A percentile compares a stretch with the other conserved stretches of the same genome.
phyloP scores from a whole-genome alignment of 768 basidiomycete species.

The Tubosaeta sp. region DNA sequence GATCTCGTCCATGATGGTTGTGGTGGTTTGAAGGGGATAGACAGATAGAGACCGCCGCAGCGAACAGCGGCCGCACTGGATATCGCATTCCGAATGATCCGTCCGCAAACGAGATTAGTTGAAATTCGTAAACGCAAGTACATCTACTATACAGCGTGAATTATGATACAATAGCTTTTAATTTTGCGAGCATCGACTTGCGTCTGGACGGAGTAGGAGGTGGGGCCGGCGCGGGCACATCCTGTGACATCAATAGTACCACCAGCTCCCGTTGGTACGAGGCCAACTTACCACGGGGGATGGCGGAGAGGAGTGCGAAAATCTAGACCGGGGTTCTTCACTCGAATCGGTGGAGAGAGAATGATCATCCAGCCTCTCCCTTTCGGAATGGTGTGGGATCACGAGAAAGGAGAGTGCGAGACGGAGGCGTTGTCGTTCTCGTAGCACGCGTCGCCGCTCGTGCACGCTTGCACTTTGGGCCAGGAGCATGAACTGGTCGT shows the following conservation, averaged over 20 bases:
- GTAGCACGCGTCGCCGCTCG: conserved; percentile 14
- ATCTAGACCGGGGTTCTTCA: conserved; percentile 21
- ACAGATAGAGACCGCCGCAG: background rate
- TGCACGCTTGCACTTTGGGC: conserved; percentile 17
- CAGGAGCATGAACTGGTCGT: conserved; percentile 14
- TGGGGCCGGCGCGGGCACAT: background rate
- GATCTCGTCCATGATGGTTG: conserved; percentile 65
- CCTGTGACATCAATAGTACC: background rate
- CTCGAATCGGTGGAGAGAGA: conserved; percentile 2
- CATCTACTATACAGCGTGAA: too few relatives aligned
- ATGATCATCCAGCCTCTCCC: background rate
- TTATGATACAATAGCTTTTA: conserved; percentile 8
- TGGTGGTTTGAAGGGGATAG: background rate
- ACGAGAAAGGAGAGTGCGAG: conserved; percentile 5
- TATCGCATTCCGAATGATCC: background rate
- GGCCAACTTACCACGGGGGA: conserved; percentile 15
- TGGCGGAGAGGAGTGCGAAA: conserved; percentile 14
- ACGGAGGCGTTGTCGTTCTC: conserved; percentile 5
- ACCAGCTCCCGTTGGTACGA: background rate
- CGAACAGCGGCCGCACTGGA: background rate
- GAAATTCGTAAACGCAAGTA: background rate
- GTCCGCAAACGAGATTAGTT: background rate
- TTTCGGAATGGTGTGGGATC: background rate
- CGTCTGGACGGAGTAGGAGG: background rate
- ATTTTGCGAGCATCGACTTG: conserved; percentile 15